Evolutionary conservation across 768 basidiomycete genomes (phyloP), one percentile per base, ranked within the genome.

Genomic region (Candolleomyces aberdarensis): DNA sequence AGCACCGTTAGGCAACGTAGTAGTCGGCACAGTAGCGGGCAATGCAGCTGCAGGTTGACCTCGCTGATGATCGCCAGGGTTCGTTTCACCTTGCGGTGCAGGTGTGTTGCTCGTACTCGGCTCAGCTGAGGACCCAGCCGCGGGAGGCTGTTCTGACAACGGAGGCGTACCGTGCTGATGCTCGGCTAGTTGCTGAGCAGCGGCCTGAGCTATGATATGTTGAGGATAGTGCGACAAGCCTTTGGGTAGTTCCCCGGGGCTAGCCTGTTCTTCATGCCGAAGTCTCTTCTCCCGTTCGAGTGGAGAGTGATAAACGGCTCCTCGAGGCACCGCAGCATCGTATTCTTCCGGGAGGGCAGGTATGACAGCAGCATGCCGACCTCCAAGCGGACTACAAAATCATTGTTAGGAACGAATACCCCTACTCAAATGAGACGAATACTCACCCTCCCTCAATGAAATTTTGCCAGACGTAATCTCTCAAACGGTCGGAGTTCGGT

Each of bases 391-490:
- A 65, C 89, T 91, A 69, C 32, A 3, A 43, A 44, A 60, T 17
- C 20, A 53, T 58, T 22, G 62, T 13, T 22, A 47, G 29, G 10
- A 29, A 48, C 48, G 56, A 43, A 40, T 6, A 56, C 13, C 14
- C 36, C 48, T 54, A 69, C 32, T 56, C 14, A 36, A 32, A 62
- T 29, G 47, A 67, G 58, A 44, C 11, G 60, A 67, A 49, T 54
- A 84, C 89, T 81, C 74, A 90, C 87, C 91, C 91, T 76, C 92
- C 92, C 73, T 94, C 92, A 9, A 85, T 80, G 70, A 92, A 94
- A 62, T 85, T 83, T 70, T 94, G 91, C 91, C 91, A 92, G 31
- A 92, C 90, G 69, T 94, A 94, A 74, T 91, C 87, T 65, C 84
- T 80, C 59, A 93, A 71, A 49, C 83, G 76, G 71, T 88, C 83